phyloP scores from a whole-genome alignment of 2,329 filamentous ascomycete genomes.

The Penicillium frequentans region DNA sequence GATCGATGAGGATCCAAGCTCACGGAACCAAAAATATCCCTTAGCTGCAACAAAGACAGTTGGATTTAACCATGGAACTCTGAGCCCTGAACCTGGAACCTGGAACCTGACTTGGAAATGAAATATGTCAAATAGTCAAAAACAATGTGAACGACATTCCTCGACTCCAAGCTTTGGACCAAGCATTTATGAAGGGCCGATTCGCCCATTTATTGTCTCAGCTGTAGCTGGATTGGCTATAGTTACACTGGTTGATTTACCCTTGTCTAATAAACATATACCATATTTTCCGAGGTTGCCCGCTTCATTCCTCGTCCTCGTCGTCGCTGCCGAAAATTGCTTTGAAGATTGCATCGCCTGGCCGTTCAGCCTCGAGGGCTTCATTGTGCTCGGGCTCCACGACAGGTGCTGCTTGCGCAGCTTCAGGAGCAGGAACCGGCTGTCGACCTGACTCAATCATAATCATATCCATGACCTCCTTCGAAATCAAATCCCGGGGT shows the following conservation, averaged over 20 bases:
- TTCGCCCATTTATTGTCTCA: background rate
- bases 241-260: background rate
- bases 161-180: constrained; percentile 1
- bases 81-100: background rate
- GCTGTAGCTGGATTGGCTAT: constrained; percentile 1
- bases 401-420: constrained; percentile 11
- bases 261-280: background rate
- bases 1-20: background rate
- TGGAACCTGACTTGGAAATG: background rate
- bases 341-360: constrained; percentile 79
- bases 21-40: background rate
- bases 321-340: constrained; percentile 92
- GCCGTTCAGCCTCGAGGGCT: constrained; percentile 70
- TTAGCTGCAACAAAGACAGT: background rate
- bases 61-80: background rate
- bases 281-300: background rate
- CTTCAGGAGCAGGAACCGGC: constrained; percentile 16
- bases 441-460: constrained; percentile 43
- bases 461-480: constrained; percentile 57
- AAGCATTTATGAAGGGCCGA: constrained; percentile 2
- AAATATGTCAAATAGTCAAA: background rate
- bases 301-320: constrained; percentile 57
- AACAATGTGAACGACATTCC: background rate
- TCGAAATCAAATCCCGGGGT: constrained; percentile 52
- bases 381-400: constrained; percentile 77